Conservation (phyloP, 1,284 basidiomycete species). For the Naganishia liquefaciens region DNA sequence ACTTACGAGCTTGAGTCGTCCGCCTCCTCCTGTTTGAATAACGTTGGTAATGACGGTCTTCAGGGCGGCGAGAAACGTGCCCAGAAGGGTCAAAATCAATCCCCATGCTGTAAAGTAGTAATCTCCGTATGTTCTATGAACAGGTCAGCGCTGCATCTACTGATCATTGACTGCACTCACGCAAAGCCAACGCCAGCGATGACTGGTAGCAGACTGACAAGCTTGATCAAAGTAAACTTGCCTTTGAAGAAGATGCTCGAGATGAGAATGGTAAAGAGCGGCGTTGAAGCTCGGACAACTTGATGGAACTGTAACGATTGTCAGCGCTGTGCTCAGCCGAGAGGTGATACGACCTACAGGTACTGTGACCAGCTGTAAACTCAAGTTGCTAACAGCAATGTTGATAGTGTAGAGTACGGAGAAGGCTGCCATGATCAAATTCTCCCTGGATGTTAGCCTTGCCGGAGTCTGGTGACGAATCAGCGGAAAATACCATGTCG, state of each 20-base stretch:
- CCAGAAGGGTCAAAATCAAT: slow-evolving; percentile 78
- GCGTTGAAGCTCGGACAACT: slow-evolving; percentile 87
- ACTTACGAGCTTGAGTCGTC: slow-evolving; percentile 51
- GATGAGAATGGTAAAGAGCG: slow-evolving; percentile 81
- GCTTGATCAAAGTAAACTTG: slow-evolving; percentile 58
- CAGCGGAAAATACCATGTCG: background rate
- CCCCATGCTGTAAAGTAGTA: slow-evolving; percentile 83
- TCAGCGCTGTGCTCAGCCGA: slow-evolving; percentile 5
- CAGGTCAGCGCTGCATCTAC: slow-evolving; percentile 4
- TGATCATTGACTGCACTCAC: slow-evolving; percentile 58
- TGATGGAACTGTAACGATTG: slow-evolving; percentile 73
- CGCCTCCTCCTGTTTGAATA: slow-evolving; percentile 60
- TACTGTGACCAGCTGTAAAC: slow-evolving; percentile 80
- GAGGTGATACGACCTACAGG: slow-evolving; percentile 64
- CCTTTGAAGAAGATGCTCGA: slow-evolving; percentile 59
- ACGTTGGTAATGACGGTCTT: slow-evolving; percentile 88
- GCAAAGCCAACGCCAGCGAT: slow-evolving; percentile 88
- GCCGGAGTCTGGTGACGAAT: slow-evolving; percentile 57
- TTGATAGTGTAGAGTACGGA: slow-evolving; percentile 87
- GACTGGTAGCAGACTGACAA: slow-evolving; percentile 79
- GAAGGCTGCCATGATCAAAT: slow-evolving; percentile 69
- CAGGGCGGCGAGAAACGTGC: slow-evolving; percentile 81
- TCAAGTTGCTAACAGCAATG: slow-evolving; percentile 87
- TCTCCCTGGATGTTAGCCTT: slow-evolving; percentile 62
- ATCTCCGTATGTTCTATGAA: slow-evolving; percentile 78